Evolutionary conservation across 345 rosid species (phyloP), one percentile per base, ranked within the genome.

Genomic region (Excoecaria agallocha): DNA sequence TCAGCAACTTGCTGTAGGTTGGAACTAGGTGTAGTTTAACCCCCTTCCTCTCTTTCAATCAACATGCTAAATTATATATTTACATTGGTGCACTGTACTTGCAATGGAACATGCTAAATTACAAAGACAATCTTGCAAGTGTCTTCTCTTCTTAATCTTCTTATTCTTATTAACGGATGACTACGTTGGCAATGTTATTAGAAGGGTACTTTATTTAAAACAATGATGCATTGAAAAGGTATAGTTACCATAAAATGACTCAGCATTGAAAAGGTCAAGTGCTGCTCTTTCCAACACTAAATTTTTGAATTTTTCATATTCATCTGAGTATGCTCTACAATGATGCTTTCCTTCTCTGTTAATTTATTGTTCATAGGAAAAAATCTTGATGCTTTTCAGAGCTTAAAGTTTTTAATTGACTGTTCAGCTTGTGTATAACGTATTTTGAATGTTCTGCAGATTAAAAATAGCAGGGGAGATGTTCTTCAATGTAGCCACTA

Each of bases 401-500:
- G 22, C 8, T 2, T 50, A 51, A 55, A 75, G 20, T 17, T 48
- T 16, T 68, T 45, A 25, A 39, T 63, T 61, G 59, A 41, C 57
- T 16, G 41, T 25, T 35, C 59, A 5, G 50, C 49, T 30, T 74
- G 60, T 62, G 19, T 69, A 2, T 48, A 9, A 68, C 35, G 50
- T 20, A 58, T 35, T 83, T 69, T 73, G 62, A 67, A 56, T 68
- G 41, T 65, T 71, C n/a, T 84, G 83, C 91, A 95, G 99, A 90
- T 95, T 87, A 90, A 86, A 63, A 95, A 91, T 74, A 78, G 79
- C 62, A 82, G 97, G 74, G 99, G 97, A 45, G 93, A 90, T 77
- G 85, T 80, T 64, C 85, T 95, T 85, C 94, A 85, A 70, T 92
- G 99, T 77, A 93, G 94, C 79, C 99, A 95, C 81, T 95, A 91